Evolutionary conservation across 179 eudicot genomes (phyloP).

Genomic region (Beta lomatogona): DNA sequence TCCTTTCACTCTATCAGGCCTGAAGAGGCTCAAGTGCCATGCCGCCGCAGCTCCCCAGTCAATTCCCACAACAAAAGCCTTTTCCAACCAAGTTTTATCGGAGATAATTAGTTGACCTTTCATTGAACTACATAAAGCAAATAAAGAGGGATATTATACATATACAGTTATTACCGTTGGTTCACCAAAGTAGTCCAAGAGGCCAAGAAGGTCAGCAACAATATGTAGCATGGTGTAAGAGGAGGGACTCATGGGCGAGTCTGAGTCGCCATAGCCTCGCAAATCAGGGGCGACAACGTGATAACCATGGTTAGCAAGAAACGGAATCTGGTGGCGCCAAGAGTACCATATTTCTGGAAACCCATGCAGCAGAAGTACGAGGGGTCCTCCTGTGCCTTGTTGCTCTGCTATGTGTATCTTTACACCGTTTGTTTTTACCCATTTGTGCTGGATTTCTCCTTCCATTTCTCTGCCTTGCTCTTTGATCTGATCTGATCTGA

Average conservation of each 20-base stretch:
- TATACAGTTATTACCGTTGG: not conserved
- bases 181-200: slow-evolving; percentile 25
- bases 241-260: slow-evolving; percentile 17
- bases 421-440: slow-evolving; percentile 17
- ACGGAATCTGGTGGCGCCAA: slow-evolving; percentile 29
- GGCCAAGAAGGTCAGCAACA: slow-evolving; percentile 19
- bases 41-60: slow-evolving; percentile 52
- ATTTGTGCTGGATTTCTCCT: slow-evolving; percentile 10
- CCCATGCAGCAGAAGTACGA: slow-evolving; percentile 23
- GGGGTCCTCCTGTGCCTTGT: slow-evolving; percentile 20
- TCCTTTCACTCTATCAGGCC: slow-evolving; percentile 51
- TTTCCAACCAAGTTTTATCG: not conserved
- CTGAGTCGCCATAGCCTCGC: slow-evolving; percentile 27
- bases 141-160: no score
- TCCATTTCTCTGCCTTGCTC: not conserved
- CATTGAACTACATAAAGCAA: no score
- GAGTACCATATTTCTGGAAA: slow-evolving; percentile 22
- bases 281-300: slow-evolving; percentile 23
- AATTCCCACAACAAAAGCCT: slow-evolving; percentile 47
- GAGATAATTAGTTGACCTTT: not conserved
- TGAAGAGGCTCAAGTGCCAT: slow-evolving; percentile 45
- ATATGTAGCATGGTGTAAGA: slow-evolving; percentile 25
- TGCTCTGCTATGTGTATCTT: slow-evolving; percentile 29
- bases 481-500: not conserved
- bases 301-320: slow-evolving; percentile 26